Conservation (phyloP, 345 rosid species). For the Euphorbia peplus region DNA sequence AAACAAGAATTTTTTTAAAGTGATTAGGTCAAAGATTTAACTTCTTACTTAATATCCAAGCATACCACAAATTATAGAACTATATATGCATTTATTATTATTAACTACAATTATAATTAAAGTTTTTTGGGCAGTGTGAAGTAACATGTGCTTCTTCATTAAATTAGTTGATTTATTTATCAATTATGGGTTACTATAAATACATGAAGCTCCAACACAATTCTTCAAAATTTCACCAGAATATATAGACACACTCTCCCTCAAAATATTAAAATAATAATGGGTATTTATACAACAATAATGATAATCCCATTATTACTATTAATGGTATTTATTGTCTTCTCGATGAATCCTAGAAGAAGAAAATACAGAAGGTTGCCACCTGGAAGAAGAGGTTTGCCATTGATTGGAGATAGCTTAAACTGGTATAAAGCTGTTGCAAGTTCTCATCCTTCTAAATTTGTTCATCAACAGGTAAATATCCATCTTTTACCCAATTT, state of each 20-base stretch:
- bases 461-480: constrained; percentile 56
- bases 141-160: neutral
- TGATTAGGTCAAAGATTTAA: too few relatives aligned
- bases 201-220: neutral
- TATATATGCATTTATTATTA: neutral
- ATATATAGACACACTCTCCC: too few relatives aligned
- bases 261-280: neutral
- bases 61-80: too few relatives aligned
- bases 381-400: constrained; percentile 80
- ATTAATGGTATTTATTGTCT: neutral
- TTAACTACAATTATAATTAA: neutral
- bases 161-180: neutral
- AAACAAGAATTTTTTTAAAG: too few relatives aligned
- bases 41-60: too few relatives aligned
- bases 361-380: constrained; percentile 32
- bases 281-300: constrained; percentile 2
- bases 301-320: constrained; percentile 7
- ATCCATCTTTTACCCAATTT: too few relatives aligned
- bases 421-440: constrained; percentile 78
- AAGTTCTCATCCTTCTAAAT: constrained; percentile 69
- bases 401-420: constrained; percentile 65
- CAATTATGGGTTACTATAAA: neutral
- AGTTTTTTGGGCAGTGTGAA: neutral
- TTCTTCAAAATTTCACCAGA: neutral
- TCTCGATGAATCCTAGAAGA: too few relatives aligned